Conservation (phyloP, 2,329 filamentous ascomycete genomes). For the Ceratocystis cubensis region DNA sequence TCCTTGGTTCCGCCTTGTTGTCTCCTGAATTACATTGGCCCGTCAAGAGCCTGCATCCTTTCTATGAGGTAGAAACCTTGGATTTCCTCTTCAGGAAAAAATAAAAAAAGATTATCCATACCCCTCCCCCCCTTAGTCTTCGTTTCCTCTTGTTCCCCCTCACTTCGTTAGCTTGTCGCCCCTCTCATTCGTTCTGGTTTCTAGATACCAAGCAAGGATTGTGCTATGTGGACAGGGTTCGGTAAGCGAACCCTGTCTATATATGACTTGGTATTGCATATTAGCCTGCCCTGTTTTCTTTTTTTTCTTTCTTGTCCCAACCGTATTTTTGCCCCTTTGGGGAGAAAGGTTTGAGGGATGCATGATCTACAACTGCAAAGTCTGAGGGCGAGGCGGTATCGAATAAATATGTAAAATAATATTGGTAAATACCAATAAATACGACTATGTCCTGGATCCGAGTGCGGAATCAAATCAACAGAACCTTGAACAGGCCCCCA, state of each 20-base stretch:
- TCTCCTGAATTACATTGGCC: background rate
- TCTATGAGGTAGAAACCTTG: background rate
- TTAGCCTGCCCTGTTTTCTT: background rate
- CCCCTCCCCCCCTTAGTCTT: background rate
- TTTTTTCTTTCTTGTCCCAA: background rate
- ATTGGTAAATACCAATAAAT: background rate
- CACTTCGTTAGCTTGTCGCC: background rate
- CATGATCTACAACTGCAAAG: background rate
- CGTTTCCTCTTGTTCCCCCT: background rate
- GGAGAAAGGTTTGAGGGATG: background rate
- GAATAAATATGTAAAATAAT: background rate
- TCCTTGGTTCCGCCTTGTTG: background rate
- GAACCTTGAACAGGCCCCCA: background rate
- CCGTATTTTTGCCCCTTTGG: background rate
- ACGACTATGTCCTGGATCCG: background rate
- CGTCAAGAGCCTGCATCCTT: background rate
- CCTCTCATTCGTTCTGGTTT: background rate
- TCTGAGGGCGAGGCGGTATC: background rate
- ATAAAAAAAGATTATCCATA: background rate
- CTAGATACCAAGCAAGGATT: background rate
- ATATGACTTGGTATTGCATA: background rate
- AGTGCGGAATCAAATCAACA: background rate
- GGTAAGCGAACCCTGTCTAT: conserved; percentile 6
- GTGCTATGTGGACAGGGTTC: background rate
- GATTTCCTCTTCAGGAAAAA: background rate